These are phyloP conservation scores for Botrytis aclada DNA, from an alignment of 2,329 filamentous ascomycete genomes.

Conservation along the genomic window DNA sequence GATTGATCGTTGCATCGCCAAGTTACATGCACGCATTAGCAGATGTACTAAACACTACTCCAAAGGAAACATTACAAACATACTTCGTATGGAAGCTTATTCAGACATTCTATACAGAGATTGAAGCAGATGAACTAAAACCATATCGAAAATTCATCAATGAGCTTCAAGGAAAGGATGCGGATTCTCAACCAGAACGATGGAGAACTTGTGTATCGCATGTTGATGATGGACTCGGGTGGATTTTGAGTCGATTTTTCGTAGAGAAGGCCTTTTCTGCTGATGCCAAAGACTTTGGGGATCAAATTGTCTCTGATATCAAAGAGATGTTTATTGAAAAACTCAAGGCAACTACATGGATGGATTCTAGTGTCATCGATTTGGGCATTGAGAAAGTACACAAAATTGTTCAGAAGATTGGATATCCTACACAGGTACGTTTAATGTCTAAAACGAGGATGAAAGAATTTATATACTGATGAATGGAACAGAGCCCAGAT, in stretches of 20 bases:
- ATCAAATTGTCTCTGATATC: conserved; percentile 68
- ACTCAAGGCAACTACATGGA: conserved; percentile 59
- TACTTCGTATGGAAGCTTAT: conserved; percentile 65
- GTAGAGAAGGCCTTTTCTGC: conserved; percentile 66
- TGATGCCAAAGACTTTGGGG: conserved; percentile 62
- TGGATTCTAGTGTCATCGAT: conserved; percentile 58
- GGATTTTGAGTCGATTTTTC: conserved; percentile 70
- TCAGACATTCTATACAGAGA: conserved; percentile 47
- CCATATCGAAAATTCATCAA: conserved; percentile 60
- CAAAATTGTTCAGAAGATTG: conserved; percentile 66
- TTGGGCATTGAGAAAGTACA: conserved; percentile 62
- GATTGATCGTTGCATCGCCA: conserved; percentile 58
- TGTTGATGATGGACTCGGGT: conserved; percentile 58
- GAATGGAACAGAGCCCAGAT: conserved; percentile 48
- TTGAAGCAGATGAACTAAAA: conserved; percentile 59
- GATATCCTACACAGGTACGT: conserved; percentile 55
- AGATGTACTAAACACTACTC: conserved; percentile 51
- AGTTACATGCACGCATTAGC: conserved; percentile 59
- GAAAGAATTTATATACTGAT: conserved; percentile 21
- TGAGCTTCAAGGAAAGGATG: conserved; percentile 58
- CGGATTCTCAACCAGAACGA: conserved; percentile 59
- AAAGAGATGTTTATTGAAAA: conserved; percentile 63
- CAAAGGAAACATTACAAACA: conserved; percentile 54
- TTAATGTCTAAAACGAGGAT: not conserved
- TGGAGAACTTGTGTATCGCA: conserved; percentile 63